A percentile compares a stretch with the other conserved stretches of the same genome.
These are phyloP conservation scores for Phaeomoniella chlamydospora DNA, from an alignment of 2,329 filamentous ascomycete genomes.

Conservation along the genomic window DNA sequence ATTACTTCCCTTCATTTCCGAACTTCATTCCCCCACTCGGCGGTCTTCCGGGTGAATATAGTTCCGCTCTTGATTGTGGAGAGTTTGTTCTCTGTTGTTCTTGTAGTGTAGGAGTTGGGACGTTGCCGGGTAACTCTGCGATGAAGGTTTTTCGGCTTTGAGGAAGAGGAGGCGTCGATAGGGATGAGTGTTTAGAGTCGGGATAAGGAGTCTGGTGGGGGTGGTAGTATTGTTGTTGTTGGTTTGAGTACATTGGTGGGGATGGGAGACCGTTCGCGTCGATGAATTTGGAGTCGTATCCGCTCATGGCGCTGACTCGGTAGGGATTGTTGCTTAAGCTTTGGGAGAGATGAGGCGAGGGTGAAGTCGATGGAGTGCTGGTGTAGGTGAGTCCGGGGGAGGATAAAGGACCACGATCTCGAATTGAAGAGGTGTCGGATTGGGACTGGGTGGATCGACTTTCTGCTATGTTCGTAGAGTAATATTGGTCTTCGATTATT, in stretches of 20 bases:
- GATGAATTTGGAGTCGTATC: not conserved
- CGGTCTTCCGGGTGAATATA: not conserved
- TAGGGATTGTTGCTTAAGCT: not conserved
- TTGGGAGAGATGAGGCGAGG: not conserved
- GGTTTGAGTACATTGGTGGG: not conserved
- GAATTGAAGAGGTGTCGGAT: not conserved
- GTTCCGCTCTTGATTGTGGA: not conserved
- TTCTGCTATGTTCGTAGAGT: not conserved
- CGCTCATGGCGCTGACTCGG: not conserved
- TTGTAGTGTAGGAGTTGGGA: too few species aligned
- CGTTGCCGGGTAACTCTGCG: not conserved
- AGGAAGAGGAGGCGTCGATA: not conserved
- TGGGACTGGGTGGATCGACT: not conserved
- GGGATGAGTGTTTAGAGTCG: not conserved
- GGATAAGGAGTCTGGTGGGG: not conserved
- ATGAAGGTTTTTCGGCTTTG: not conserved
- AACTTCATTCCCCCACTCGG: not conserved
- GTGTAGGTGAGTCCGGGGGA: not conserved
- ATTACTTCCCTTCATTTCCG: not conserved
- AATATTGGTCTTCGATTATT: conserved; percentile 15
- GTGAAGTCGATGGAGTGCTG: too few species aligned
- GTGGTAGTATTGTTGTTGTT: not conserved
- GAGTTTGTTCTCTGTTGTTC: not conserved
- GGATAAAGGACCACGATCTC: too few species aligned
- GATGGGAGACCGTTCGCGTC: not conserved